Base-by-base conservation (phyloP, 2,329 filamentous ascomycete species). In the Emmonsia crescens region DNA sequence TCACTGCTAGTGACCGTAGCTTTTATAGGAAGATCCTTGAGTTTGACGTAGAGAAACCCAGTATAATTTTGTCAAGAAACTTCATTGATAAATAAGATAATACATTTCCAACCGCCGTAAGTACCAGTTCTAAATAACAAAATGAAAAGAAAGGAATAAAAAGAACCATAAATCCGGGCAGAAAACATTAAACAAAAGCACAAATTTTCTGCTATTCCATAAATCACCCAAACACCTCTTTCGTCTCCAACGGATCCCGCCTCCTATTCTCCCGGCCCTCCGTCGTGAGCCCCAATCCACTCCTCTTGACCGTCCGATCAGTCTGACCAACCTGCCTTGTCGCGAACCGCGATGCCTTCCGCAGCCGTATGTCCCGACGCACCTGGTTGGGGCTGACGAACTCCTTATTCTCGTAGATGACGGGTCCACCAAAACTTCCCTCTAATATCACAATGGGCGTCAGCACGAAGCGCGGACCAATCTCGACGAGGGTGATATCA, bases 361-460 rank as follows among this genome's bases (percentile, higher is more conserved):
- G 80, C 75, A 85, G 80, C 68, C 90, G 82, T 68, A 96, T 75
- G 66, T 97, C 94, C 48, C 90, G 82, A 67, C 94, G 83, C 66
- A 97, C 85, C 77, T 96, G 90, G 83, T 99, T 99, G 10, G 94
- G 94, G 67, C 89, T 94, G 60, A 99, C 89, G 70, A 96, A 99
- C 74, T 96, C 88, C 81, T 91, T 94, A 80, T 97, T 97, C 80
- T 97, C 91, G 78, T 96, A 99, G 71, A 99, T 95, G 66, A 97
- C 91, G 2, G 94, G 93, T 0, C 94, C 94, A 60, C 93, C 93
- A 69, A 99, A 97, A 64, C 89, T 92, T 51, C 91, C 91, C 74
- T 99, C 94, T 68, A 96, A 86, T 67, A 97, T 96, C 62, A 97
- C 86, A 66, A 96, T 96, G 0, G 94, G 93, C 31, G 91, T 96